Base-by-base conservation (phyloP, 148 eudicot genomes). In the Polygonum maritimum region DNA sequence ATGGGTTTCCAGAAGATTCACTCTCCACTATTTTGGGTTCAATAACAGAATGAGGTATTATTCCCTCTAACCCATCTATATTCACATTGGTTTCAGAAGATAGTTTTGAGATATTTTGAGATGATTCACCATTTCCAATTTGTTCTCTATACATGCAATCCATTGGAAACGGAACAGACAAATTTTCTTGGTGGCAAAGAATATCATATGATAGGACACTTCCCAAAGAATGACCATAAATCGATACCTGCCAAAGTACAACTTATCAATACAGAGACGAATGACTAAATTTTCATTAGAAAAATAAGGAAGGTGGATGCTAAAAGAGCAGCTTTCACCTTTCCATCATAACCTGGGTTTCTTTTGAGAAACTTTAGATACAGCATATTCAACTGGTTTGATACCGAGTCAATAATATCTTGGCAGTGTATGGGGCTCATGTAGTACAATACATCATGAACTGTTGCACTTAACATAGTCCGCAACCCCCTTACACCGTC, bases 341-440 rank as follows among this genome's bases (percentile, higher is more conserved):
- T 95, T 80, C 98, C 97, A 78, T 92, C 94, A 87, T 92, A 95
- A 73, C 96, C 94, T 67, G 99, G 99, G 86, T 95, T 92, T 81
- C 99, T 88, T 81, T 89, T 90, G 44, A 91, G 80, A 79, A 95
- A 95, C 87, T 92, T 95, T 78, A 88, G 77, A 83, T 95, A 95
- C 70, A 95, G 78, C 67, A 83, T 84, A 83, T 95, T 95, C 73
- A 95, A 79, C 83, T 95, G 98, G 87, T 85, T 85, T 71, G 99
- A 95, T 90, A 94, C 99, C 87, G 99, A 91, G 86, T 95, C 85
- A 72, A 91, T 87, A 74, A 95, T 95, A 81, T 86, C 92, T 87
- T 95, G 99, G 89, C 99, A 95, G 81, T 95, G 91, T 78, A 95
- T 88, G 58, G 99, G 99, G 86, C 99, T 95, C 99, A 95, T 92